Evolutionary conservation across 768 basidiomycete genomes (phyloP).

Genomic region (Suillus decipiens): DNA sequence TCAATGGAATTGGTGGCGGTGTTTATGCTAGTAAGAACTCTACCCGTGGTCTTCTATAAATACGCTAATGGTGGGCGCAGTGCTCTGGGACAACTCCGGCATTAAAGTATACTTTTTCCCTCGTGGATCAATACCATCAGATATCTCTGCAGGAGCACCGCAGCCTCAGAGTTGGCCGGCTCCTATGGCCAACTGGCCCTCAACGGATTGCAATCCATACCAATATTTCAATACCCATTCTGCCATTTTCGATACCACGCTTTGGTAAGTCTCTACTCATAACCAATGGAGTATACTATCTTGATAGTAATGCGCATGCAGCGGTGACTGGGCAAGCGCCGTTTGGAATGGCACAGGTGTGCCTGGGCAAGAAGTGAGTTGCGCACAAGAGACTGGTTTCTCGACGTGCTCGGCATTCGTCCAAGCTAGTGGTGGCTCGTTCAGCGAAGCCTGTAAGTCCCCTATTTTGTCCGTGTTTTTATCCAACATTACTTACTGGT

Average conservation of each 20-base stretch:
- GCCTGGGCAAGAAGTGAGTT: slow-evolving; percentile 86
- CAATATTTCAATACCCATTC: slow-evolving; percentile 77
- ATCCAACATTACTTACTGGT: slow-evolving; percentile 10
- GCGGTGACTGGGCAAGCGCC: slow-evolving; percentile 87
- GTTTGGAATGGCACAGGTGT: slow-evolving; percentile 76
- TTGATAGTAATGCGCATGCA: slow-evolving; percentile 26
- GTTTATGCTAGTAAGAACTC: slow-evolving; percentile 80
- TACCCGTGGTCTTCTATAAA: slow-evolving; percentile 11
- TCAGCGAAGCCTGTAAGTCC: slow-evolving; percentile 76
- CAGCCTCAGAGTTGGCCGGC: slow-evolving; percentile 75
- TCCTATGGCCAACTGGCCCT: slow-evolving; percentile 80
- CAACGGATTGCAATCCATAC: slow-evolving; percentile 72
- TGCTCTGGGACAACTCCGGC: slow-evolving; percentile 77
- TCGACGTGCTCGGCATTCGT: slow-evolving; percentile 82
- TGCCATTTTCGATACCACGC: slow-evolving; percentile 83
- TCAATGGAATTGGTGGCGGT: slow-evolving; percentile 85
- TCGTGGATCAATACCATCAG: slow-evolving; percentile 68
- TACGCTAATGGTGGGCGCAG: slow-evolving; percentile 35
- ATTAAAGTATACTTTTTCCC: slow-evolving; percentile 85
- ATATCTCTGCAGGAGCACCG: slow-evolving; percentile 75
- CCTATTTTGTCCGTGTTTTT: not conserved
- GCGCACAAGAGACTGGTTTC: slow-evolving; percentile 80
- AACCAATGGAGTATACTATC: not conserved
- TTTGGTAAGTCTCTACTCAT: slow-evolving; percentile 53
- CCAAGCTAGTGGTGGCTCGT: slow-evolving; percentile 65